Conservation (phyloP, 805 yeast genomes). For the Saturnispora dispora region DNA sequence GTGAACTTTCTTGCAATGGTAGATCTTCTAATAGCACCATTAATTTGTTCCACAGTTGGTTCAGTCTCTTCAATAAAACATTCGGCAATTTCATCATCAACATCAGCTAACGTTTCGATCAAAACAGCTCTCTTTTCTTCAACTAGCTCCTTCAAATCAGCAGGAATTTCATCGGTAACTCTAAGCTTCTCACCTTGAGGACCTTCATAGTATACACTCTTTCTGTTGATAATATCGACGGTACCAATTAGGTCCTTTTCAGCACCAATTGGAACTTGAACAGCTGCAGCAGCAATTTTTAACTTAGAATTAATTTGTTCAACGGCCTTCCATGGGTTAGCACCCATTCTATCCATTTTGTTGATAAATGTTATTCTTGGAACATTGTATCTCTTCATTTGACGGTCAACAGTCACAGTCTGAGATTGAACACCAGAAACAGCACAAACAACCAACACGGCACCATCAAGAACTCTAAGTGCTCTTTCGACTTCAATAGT, state of each 20-base stretch:
- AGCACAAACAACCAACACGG: conserved; percentile 96
- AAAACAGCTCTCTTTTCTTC: conserved; percentile 81
- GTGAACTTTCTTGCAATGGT: conserved; percentile 94
- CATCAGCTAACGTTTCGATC: conserved; percentile 94
- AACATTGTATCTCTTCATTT: conserved; percentile 96
- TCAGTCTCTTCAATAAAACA: conserved; percentile 81
- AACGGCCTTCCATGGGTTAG: conserved; percentile 92
- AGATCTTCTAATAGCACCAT: conserved; percentile 84
- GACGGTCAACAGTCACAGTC: conserved; percentile 97
- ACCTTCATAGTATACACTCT: conserved; percentile 84
- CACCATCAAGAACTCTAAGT: conserved; percentile 95
- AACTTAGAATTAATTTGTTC: conserved; percentile 83
- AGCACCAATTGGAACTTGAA: conserved; percentile 95
- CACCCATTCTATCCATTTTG: conserved; percentile 99
- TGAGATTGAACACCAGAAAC: conserved; percentile 98
- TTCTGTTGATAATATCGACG: conserved; percentile 83
- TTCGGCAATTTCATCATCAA: conserved; percentile 95
- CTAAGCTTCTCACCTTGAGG: conserved; percentile 76
- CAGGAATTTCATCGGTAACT: conserved; percentile 58
- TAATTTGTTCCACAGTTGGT: conserved; percentile 77
- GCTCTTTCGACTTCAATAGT: conserved; percentile 99
- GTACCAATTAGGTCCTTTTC: conserved; percentile 81
- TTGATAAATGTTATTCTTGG: conserved; percentile 94
- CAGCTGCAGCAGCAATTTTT: conserved; percentile 91
- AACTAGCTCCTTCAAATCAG: conserved; percentile 67